A percentile compares a stretch with the other conserved stretches of the same genome.
These are phyloP conservation scores for Thinopyrum obtusiflorum DNA, from an alignment of 202 grass and related monocot species.

Conservation along the genomic window DNA sequence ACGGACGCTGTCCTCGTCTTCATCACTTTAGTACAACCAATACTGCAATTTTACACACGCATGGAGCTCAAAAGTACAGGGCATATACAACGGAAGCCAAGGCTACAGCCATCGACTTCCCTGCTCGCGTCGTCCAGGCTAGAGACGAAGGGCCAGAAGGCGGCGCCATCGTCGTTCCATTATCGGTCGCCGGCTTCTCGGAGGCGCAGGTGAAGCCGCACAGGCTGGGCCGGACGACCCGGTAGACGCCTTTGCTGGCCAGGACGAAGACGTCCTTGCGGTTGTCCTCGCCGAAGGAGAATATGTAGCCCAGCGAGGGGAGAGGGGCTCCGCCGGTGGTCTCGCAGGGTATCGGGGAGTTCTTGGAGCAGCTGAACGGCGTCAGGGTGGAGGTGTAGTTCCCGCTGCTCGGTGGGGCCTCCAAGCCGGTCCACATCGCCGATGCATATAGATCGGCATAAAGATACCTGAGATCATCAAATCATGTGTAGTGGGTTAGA, in stretches of 20 bases:
- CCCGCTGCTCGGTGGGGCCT: constrained; percentile 35
- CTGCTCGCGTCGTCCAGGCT: background rate
- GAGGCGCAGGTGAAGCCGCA: constrained; percentile 49
- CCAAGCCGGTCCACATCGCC: constrained; percentile 35
- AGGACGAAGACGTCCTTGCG: constrained; percentile 42
- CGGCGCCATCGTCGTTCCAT: background rate
- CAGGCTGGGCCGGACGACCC: constrained; percentile 45
- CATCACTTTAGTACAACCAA: too few species aligned
- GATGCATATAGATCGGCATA: constrained; percentile 45
- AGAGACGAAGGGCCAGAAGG: constrained; percentile 11
- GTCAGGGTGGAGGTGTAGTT: constrained; percentile 68
- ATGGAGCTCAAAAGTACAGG: constrained; percentile 22
- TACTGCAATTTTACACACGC: background rate
- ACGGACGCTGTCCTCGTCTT: too few species aligned
- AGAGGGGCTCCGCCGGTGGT: constrained; percentile 34
- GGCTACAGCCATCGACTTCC: background rate
- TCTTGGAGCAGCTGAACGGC: constrained; percentile 70
- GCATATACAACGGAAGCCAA: constrained; percentile 23
- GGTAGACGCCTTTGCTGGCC: constrained; percentile 49
- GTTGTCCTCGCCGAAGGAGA: constrained; percentile 49
- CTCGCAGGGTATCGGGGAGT: constrained; percentile 66
- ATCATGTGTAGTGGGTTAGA: background rate
- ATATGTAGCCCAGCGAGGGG: constrained; percentile 50
- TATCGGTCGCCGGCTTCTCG: constrained; percentile 45
- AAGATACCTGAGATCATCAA: constrained; percentile 33